phyloP scores from a whole-genome alignment of 495 filamentous ascomycete species.

The Polyplosphaeria fusca region DNA sequence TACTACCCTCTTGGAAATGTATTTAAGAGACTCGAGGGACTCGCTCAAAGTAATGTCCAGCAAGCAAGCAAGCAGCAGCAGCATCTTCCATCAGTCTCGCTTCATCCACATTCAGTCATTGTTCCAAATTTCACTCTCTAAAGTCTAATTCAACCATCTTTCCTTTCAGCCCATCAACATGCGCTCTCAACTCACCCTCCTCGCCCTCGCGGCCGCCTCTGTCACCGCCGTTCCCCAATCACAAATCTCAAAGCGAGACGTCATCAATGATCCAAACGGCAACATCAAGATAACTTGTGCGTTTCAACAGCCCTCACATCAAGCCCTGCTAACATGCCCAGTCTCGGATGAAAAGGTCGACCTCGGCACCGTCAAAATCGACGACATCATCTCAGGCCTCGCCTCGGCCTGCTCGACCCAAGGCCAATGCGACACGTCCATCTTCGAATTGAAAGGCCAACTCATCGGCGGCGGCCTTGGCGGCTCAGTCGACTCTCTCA shows the following conservation, averaged over 20 bases:
- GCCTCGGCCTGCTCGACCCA: background rate
- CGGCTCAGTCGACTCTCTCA: background rate
- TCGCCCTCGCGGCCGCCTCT: background rate
- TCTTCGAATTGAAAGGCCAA: background rate
- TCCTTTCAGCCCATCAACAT: background rate
- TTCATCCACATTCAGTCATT: no score
- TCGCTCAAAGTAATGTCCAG: no score
- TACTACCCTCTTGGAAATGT: no score
- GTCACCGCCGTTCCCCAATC: background rate
- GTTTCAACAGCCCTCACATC: background rate
- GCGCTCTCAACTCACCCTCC: background rate
- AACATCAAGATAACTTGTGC: background rate
- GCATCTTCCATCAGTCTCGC: no score
- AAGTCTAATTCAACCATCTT: no score
- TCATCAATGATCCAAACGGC: background rate
- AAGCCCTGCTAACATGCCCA: background rate
- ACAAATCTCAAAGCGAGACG: background rate
- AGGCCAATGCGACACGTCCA: conserved; percentile 1
- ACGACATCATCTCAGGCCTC: background rate
- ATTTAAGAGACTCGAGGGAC: no score
- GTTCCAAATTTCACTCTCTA: no score
- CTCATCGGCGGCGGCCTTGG: background rate
- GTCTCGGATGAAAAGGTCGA: conserved; percentile 2
- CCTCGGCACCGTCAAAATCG: conserved; percentile 1
- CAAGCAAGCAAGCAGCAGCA: no score